Percentiles rank a stretch among this genome's conserved stretches.
Evolutionary conservation across 1,284 basidiomycete genomes (phyloP).

Genomic region (Irpex sp.): DNA sequence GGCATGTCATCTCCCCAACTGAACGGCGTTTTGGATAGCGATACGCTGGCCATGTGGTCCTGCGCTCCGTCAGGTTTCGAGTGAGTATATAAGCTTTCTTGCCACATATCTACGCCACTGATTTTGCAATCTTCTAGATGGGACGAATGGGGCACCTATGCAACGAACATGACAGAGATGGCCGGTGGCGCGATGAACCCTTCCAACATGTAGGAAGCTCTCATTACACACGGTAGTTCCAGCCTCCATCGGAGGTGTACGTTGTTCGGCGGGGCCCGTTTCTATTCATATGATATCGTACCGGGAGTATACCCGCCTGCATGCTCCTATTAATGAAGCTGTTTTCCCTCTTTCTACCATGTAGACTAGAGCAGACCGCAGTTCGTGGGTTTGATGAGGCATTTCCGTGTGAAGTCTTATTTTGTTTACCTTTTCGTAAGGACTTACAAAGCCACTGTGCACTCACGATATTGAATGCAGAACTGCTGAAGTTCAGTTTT

Average conservation of each 20-base stretch:
- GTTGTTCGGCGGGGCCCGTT: not conserved
- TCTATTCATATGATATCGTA: not conserved
- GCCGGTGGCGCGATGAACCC: not conserved
- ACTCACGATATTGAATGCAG: not conserved
- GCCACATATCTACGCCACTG: not conserved
- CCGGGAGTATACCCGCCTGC: not conserved
- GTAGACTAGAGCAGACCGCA: not conserved
- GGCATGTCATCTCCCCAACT: not conserved
- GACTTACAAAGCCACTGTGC: not conserved
- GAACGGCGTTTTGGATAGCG: slow-evolving; percentile 13
- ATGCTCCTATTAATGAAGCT: not conserved
- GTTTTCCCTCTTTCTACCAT: not conserved
- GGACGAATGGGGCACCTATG: slow-evolving; percentile 23
- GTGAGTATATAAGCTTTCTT: slow-evolving; percentile 18
- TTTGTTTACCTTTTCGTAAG: not conserved
- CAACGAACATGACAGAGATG: slow-evolving; percentile 5
- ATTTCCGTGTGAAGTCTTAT: not conserved
- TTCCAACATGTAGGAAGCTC: not conserved
- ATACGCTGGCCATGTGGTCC: slow-evolving; percentile 32
- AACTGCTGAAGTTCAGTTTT: not conserved
- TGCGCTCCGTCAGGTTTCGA: slow-evolving; percentile 30
- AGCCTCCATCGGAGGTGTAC: not conserved
- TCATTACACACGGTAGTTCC: not conserved
- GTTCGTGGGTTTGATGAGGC: not conserved
- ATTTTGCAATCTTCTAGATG: slow-evolving; percentile 12